A percentile compares a stretch with the other conserved stretches of the same genome.
Conservation (phyloP, 2,329 filamentous ascomycete genomes). For the Pyrenochaeta sp. region DNA sequence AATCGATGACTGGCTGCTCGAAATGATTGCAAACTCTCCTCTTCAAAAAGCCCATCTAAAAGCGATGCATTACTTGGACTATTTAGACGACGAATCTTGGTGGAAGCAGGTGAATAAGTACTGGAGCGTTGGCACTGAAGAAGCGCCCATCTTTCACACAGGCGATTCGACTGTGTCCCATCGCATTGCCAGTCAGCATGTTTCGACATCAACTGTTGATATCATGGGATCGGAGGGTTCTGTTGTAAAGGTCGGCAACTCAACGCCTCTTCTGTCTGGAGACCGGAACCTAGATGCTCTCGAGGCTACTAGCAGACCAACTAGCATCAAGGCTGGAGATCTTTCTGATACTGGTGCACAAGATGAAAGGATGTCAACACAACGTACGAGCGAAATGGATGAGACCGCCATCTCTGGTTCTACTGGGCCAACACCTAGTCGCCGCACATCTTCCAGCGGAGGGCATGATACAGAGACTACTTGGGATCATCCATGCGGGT, state of each 20-base stretch:
- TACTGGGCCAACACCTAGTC: neutral
- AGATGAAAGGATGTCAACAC: neutral
- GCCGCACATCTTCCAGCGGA: neutral
- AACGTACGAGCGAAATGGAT: neutral
- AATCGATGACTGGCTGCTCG: constrained; percentile 2
- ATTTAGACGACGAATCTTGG: neutral
- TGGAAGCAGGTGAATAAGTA: neutral
- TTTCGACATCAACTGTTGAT: neutral
- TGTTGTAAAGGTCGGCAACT: neutral
- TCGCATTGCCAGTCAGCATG: neutral
- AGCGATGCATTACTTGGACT: neutral
- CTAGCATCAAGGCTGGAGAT: neutral
- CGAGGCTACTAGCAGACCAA: neutral
- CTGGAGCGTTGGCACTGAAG: neutral
- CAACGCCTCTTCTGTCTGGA: neutral
- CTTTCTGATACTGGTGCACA: neutral
- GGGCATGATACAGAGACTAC: neutral
- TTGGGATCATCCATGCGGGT: neutral
- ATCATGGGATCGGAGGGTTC: neutral
- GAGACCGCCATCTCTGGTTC: neutral
- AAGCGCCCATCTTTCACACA: neutral
- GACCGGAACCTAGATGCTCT: neutral
- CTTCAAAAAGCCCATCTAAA: constrained; percentile 1
- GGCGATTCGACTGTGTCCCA: constrained; percentile 3
- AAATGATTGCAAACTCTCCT: neutral